These are phyloP conservation scores for Diaporthe nobilis DNA, from an alignment of 2,329 filamentous ascomycete genomes.

Conservation along the genomic window DNA sequence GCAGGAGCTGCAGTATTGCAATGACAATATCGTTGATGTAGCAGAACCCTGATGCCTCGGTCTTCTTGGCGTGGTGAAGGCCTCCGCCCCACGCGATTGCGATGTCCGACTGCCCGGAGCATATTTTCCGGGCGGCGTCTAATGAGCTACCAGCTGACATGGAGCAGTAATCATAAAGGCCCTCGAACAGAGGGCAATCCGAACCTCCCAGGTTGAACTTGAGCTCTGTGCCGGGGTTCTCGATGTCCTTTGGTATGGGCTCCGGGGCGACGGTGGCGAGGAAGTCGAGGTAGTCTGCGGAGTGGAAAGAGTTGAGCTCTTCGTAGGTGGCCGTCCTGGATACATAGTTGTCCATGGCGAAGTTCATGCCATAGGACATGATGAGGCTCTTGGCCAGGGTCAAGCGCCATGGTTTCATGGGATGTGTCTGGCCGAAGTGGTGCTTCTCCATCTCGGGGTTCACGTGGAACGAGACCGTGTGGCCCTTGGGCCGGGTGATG, in stretches of 20 bases:
- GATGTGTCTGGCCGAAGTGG: constrained; percentile 96
- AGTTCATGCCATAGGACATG: constrained; percentile 94
- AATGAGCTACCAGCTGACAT: constrained; percentile 92
- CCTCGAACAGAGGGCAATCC: constrained; percentile 97
- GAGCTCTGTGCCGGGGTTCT: constrained; percentile 73
- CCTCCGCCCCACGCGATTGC: constrained; percentile 98
- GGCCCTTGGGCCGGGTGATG: constrained; percentile 85
- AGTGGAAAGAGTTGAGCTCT: constrained; percentile 90
- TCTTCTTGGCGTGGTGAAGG: constrained; percentile 95
- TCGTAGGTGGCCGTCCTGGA: constrained; percentile 88
- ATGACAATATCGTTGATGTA: constrained; percentile 99
- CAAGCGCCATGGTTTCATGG: constrained; percentile 99
- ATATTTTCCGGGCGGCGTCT: constrained; percentile 91
- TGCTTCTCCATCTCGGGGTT: constrained; percentile 96
- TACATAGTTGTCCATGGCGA: constrained; percentile 95
- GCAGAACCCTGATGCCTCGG: constrained; percentile 95
- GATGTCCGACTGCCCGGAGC: constrained; percentile 89
- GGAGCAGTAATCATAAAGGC: constrained; percentile 94
- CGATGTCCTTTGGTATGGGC: constrained; percentile 74
- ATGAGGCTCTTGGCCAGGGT: constrained; percentile 96
- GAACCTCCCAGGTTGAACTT: constrained; percentile 91
- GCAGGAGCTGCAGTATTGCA: constrained; percentile 88
- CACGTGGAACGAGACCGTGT: constrained; percentile 95
- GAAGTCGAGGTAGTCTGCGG: constrained; percentile 91
- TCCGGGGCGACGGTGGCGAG: constrained; percentile 80